phyloP scores from a whole-genome alignment of 202 grass and related monocot genomes.

The Musa balbisiana region DNA sequence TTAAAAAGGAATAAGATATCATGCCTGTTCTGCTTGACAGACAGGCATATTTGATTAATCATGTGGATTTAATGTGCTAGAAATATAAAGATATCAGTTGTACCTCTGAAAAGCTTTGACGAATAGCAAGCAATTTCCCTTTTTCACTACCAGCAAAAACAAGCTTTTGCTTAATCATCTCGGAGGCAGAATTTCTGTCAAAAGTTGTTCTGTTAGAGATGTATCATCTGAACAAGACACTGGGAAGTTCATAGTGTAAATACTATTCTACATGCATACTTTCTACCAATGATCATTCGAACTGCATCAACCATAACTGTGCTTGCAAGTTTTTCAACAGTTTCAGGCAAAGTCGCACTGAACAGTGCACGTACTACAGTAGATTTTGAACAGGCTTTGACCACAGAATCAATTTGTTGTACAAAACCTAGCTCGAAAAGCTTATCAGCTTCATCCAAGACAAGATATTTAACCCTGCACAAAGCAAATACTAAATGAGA shows the following conservation, averaged over 20 bases:
- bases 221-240: not conserved
- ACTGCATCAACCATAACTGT: constrained; percentile 95
- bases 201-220: not conserved
- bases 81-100: constrained; percentile 13
- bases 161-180: constrained; percentile 85
- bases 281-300: constrained; percentile 80
- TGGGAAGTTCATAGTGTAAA: not conserved
- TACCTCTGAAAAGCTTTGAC: constrained; percentile 83
- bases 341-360: constrained; percentile 82
- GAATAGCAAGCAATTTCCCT: constrained; percentile 76
- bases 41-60: too few relatives aligned
- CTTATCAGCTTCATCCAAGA: constrained; percentile 96
- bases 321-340: constrained; percentile 78
- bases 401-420: constrained; percentile 74
- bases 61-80: not conserved
- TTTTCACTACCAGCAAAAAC: constrained; percentile 86
- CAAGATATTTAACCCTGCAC: constrained; percentile 85
- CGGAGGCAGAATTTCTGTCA: constrained; percentile 74
- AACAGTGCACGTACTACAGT: constrained; percentile 70
- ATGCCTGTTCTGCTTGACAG: not conserved
- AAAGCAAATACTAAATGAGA: constrained; percentile 14
- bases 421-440: constrained; percentile 94
- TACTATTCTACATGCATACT: constrained; percentile 37
- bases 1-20: not conserved
- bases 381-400: constrained; percentile 81